Base-by-base conservation (phyloP, 768 basidiomycete genomes). In the Termitomyces sp. region DNA sequence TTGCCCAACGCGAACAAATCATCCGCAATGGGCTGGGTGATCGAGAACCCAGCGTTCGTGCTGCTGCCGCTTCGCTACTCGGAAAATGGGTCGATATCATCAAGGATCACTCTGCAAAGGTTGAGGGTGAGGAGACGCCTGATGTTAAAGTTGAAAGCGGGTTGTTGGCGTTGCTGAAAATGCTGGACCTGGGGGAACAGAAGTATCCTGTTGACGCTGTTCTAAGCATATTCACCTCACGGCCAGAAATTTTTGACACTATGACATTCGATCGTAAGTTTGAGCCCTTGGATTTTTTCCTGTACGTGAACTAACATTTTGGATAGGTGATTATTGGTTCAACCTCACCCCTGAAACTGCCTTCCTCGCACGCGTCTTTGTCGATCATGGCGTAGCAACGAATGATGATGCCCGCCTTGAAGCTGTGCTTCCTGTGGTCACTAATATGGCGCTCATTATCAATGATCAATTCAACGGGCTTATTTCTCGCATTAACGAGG, bases 1-100 rank as follows among this genome's bases (percentile, higher is more conserved):
- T 91, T 25, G 71, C 79, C 0, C 90, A 95, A 62, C 76, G 94
- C 11, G 89, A 93, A 62, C 73, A 81, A 22, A 81, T 96, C 44
- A 83, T 96, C 2, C 79, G 81, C 18, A 84, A 89, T 63, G 96
- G 96, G 2, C 75, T 98, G 3, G 86, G 90, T 0, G 96, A 98
- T 69, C 82, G 96, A 25, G 93, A 97, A 55, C 73, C 78, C 0
- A 66, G 71, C 1, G 93, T 98, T 2, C 78, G 85, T 29, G 71
- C 78, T 16, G 91, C 91, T 0, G 87, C 94, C 0, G 85, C 79
- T 2, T 78, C 78, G 1, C 79, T 97, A 43, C 69, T 98, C 15
- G 82, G 78, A 0, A 75, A 72, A 7, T 98, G 96, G 96, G 77
- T 91, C 7, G 85, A 91, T 41, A 72, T 76, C 29, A 76, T 83